Evolutionary conservation across 2,329 filamentous ascomycete genomes (phyloP), one percentile per base, ranked within the genome.

Genomic region (Dendrostoma leiphaemia): DNA sequence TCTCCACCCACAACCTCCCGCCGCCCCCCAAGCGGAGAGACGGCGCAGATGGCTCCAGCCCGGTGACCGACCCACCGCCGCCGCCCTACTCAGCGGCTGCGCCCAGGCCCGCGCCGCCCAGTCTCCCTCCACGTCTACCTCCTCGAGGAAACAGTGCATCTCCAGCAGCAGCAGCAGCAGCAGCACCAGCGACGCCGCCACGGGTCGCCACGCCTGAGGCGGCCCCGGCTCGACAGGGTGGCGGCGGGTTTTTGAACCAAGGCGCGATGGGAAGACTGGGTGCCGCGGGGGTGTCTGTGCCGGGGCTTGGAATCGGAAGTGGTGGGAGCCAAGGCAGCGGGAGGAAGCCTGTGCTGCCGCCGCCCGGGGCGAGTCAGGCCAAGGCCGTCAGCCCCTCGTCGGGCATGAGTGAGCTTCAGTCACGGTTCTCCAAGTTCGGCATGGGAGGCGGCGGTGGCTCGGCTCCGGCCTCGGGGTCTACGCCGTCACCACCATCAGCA

Each of bases 211-310:
- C 53, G 24, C 28, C 41, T 21, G 47, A 48, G 28, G n/a, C n/a
- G n/a, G n/a, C n/a, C n/a, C 53, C 59, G 37, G 49, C 54, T 19
- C 45, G 35, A 44, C 59, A 60, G 56, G 38, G 64, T 38, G n/a
- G n/a, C n/a, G n/a, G n/a, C n/a, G 62, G 67, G 15, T 65, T 70
- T 29, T 60, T 81, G 31, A 82, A 82, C 62, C 74, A 78, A 63
- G 81, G 77, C 5, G 86, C 90, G 5, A 67, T 87, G 52, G 78
- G 74, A 54, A 80, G 90, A 38, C 77, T 97, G 8, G 83, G 85
- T 10, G 80, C 84, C 34, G 86, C 89, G 1, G 91, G 91, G 1
- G 78, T 96, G 6, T 89, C 86, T 0, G 90, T 96, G 0, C 87
- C 91, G 0, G 88, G 81, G 0, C 75, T 96, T 4, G 88, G 88